phyloP scores from a whole-genome alignment of 73 alveolate species.

The Diophrys appendiculata region DNA sequence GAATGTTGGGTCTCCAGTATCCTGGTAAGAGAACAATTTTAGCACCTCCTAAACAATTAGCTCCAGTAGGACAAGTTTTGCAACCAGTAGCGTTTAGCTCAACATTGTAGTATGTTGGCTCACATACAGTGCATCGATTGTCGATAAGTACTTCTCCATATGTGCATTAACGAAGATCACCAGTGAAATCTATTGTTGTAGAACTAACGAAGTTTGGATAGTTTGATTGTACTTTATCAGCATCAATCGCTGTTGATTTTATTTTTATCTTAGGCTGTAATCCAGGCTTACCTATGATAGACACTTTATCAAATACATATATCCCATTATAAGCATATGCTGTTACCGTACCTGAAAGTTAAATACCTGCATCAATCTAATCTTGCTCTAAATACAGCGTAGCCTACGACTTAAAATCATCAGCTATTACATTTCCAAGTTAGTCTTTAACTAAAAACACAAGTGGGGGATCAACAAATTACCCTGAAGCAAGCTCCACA shows the following conservation, averaged over 20 bases:
- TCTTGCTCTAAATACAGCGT: no score
- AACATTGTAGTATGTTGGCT: conserved; percentile 5
- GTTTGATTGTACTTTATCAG: neutral
- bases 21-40: neutral
- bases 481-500: no score
- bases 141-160: conserved; percentile 19
- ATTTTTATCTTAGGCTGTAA: neutral
- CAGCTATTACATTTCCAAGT: no score
- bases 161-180: conserved; percentile 13
- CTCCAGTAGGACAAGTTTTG: conserved; percentile 35
- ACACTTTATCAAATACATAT: neutral
- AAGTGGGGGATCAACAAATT: no score
- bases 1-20: neutral
- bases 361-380: neutral
- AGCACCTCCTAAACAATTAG: conserved; percentile 1
- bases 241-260: neutral
- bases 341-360: conserved; percentile 1
- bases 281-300: conserved; percentile 14
- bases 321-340: conserved; percentile 19
- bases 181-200: neutral
- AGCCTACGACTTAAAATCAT: no score
- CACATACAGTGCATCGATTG: conserved; percentile 21
- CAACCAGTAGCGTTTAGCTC: conserved; percentile 14
- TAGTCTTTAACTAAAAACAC: no score
- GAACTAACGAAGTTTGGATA: neutral